A percentile compares a stretch with the other conserved stretches of the same genome.
Conservation (phyloP, 1,284 basidiomycete species). For the Trametes sp. region DNA sequence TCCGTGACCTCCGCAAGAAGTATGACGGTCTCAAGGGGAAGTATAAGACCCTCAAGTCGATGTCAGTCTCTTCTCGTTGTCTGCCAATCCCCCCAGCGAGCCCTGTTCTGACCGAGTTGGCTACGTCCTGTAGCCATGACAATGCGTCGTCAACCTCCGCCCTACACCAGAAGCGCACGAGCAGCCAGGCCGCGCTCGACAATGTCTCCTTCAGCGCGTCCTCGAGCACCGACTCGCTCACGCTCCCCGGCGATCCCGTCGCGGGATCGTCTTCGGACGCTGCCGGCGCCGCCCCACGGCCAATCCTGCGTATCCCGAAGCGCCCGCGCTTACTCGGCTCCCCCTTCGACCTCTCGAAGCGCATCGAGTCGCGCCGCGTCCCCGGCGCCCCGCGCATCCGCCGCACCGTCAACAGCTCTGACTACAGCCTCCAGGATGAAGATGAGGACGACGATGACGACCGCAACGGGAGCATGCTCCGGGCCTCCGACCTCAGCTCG, state of each 20-base stretch:
- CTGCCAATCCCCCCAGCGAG: not conserved
- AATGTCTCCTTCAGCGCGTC: conserved; percentile 17
- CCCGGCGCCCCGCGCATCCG: conserved; percentile 5
- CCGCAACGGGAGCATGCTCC: conserved; percentile 11
- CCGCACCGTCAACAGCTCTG: conserved; percentile 17
- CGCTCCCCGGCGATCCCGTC: not conserved
- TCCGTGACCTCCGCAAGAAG: conserved; percentile 42
- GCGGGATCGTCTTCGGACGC: not conserved
- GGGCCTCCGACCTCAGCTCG: conserved; percentile 24
- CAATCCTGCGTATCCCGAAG: conserved; percentile 38
- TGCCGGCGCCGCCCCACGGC: conserved; percentile 14
- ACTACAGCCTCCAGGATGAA: conserved; percentile 10
- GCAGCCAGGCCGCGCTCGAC: conserved; percentile 36
- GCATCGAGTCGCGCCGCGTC: conserved; percentile 20
- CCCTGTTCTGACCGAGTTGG: not conserved
- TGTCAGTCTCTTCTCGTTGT: conserved; percentile 29
- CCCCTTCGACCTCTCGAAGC: conserved; percentile 34
- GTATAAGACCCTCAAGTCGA: conserved; percentile 35
- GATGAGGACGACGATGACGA: conserved; percentile 9
- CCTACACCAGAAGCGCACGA: conserved; percentile 36
- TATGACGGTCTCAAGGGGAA: conserved; percentile 39
- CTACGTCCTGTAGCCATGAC: conserved; percentile 13
- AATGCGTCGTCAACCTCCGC: not conserved
- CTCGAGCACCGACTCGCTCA: conserved; percentile 17
- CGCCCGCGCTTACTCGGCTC: conserved; percentile 40